These are phyloP conservation scores for Gloeophyllum trabeum DNA, from an alignment of 768 basidiomycete species.

Conservation along the genomic window DNA sequence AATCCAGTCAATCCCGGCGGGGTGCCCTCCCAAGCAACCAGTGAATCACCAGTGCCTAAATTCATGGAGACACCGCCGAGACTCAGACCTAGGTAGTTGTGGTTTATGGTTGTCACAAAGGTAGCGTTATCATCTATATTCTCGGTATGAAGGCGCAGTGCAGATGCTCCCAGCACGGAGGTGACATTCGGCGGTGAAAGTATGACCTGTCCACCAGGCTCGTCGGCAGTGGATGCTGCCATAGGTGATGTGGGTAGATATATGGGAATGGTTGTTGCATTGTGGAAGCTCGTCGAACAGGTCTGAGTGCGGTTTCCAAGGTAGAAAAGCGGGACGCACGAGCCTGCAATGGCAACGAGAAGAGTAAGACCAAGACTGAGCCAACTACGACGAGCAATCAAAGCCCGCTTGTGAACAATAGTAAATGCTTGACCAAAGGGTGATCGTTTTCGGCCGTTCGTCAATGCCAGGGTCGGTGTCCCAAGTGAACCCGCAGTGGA, in stretches of 20 bases:
- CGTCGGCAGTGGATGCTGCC: slow-evolving; percentile 19
- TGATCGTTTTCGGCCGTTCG: slow-evolving; percentile 40
- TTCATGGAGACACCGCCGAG: slow-evolving; percentile 64
- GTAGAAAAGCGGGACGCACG: slow-evolving; percentile 60
- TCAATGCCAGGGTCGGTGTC: slow-evolving; percentile 22
- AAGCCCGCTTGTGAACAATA: slow-evolving; percentile 59
- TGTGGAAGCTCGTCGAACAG: slow-evolving; percentile 31
- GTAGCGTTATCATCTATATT: slow-evolving; percentile 45
- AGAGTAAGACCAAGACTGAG: slow-evolving; percentile 45
- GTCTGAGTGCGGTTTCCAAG: slow-evolving; percentile 37
- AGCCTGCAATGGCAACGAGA: slow-evolving; percentile 39
- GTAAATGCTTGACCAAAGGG: slow-evolving; percentile 58
- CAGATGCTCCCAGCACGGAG: slow-evolving; percentile 30
- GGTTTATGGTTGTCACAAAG: slow-evolving; percentile 41
- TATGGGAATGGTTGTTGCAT: slow-evolving; percentile 30
- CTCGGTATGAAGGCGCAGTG: slow-evolving; percentile 21
- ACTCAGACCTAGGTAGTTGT: slow-evolving; percentile 41
- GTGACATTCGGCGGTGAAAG: slow-evolving; percentile 45
- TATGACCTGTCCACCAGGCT: slow-evolving; percentile 19
- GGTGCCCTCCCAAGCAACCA: slow-evolving; percentile 65
- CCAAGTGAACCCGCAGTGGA: slow-evolving; percentile 4
- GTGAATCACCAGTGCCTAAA: slow-evolving; percentile 29
- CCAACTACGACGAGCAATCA: slow-evolving; percentile 61
- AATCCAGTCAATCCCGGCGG: slow-evolving; percentile 48
- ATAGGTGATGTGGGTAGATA: slow-evolving; percentile 42